These are phyloP conservation scores for Colletotrichum australisinense DNA, from an alignment of 2,329 filamentous ascomycete species.

Conservation along the genomic window DNA sequence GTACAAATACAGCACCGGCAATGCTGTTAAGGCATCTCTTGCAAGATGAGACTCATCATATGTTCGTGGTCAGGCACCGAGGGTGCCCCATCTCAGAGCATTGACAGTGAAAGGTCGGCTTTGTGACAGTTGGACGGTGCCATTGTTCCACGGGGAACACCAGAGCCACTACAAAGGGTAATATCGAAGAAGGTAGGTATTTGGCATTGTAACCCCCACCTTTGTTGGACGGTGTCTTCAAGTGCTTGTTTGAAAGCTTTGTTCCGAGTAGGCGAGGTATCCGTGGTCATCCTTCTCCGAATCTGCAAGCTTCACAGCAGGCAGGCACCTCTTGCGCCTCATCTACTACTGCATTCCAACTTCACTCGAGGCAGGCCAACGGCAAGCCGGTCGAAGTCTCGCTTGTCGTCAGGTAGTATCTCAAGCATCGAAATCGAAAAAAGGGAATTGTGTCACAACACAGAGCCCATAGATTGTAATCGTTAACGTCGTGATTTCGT, in stretches of 20 bases:
- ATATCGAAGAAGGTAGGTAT: neutral
- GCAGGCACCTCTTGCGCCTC: neutral
- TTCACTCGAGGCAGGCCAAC: too few relatives aligned
- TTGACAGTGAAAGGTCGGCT: neutral
- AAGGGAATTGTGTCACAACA: too few relatives aligned
- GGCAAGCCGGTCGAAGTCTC: neutral
- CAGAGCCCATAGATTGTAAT: neutral
- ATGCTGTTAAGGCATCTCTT: neutral
- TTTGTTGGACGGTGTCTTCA: neutral
- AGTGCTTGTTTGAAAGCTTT: neutral
- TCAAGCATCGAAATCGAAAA: neutral
- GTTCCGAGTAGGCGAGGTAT: neutral
- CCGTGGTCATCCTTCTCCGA: neutral
- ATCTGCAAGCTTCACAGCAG: neutral
- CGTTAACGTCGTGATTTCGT: slow-evolving; percentile 13
- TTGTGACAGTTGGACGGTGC: neutral
- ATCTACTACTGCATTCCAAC: too few relatives aligned
- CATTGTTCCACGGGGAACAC: neutral
- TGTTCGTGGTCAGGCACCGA: neutral
- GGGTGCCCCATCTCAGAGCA: neutral
- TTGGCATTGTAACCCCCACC: neutral
- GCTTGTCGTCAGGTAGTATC: neutral
- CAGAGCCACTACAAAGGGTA: neutral
- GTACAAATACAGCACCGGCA: neutral
- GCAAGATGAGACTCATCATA: neutral